Base-by-base conservation (phyloP, 352 stramenopile genomes). In the Phytophthora tubulina region DNA sequence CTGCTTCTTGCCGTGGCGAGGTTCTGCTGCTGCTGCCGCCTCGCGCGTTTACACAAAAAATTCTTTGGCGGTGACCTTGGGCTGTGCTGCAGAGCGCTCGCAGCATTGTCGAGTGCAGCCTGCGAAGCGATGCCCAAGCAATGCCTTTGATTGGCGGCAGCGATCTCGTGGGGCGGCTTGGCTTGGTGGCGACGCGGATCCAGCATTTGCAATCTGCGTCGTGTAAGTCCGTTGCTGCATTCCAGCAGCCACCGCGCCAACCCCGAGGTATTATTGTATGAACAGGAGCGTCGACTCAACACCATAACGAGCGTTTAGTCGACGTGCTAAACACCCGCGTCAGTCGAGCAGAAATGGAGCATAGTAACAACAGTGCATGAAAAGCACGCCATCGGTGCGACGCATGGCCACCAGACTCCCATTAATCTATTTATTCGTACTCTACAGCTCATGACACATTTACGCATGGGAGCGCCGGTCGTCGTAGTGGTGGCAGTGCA, bases 361-460 rank as follows among this genome's bases (percentile, higher is more conserved):
- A 6, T 27, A 27, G 36, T 41, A 21, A n/a, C 61, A 69, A 50
- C 36, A 58, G 14, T 4, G 31, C 41, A 53, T 50, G 46, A 27
- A 21, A 55, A 39, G 32, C 41, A 70, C 58, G 62, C 39, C 36
- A 53, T 48, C 39, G 38, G 31, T 42, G 46, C 41, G 48, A 58
- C 35, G 54, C 68, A 66, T 48, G 39, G 27, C 46, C 54, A 71
- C 38, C 35, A 32, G 46, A 32, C 15, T 76, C 63, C 57, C 70
- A 77, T 73, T 65, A 44, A 58, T 73, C 52, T 73, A 77, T 52
- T 72, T 71, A 63, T 70, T 73, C 50, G 57, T 77, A 77, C 41
- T 76, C 63, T 76, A 76, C 69, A 76, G 33, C 55, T 76, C 56
- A 62, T 53, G 50, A 68, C 63, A 69, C 62, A 68, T 67, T 50